Base-by-base conservation (phyloP, 768 basidiomycete species). In the Calocera viscosa region DNA sequence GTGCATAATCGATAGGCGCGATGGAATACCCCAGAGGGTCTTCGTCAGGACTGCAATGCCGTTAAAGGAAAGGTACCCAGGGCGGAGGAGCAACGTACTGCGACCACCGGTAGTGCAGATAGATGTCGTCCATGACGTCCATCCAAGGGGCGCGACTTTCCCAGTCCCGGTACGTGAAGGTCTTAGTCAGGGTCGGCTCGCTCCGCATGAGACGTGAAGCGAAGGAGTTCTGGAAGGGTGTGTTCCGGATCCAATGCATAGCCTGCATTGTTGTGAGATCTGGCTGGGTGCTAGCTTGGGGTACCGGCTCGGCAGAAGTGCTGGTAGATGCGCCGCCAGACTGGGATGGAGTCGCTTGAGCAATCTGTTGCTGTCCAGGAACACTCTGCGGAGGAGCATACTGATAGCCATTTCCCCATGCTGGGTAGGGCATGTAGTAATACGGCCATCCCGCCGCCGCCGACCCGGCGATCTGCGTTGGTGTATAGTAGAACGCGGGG, bases 71-170 rank as follows among this genome's bases (percentile, higher is more conserved):
- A 65, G 53, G 7, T 26, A 32, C 30, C 5, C 14, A 10, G 30
- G 2, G 26, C 11, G 11, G 5, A 22, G 24, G 65, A 67, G 2
- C 39, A 11, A 74, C 85, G 67, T 70, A 90, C 90, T 87, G 84
- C 35, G 82, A 76, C 26, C 88, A 75, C 1, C 73, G 71, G 71
- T 85, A 82, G 76, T 92, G 90, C 1, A 82, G 83, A 64, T 82
- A 79, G 43, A 92, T 80, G 69, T 91, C 89, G 34, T 75, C 73
- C 87, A 91, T 88, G 49, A 92, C 80, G 39, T 80, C 76, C 81
- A 86, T 86, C 90, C 90, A 91, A 0, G 87, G 84, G 2, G 88
- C 75, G 41, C 76, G 77, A 2, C 82, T 84, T 73, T 88, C 85
- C 89, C 88, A 91, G 74, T 91, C 89, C 28, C 85, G 77, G 11